phyloP scores from a whole-genome alignment of 2,329 filamentous ascomycete genomes.

The Arthrobotrys megalospora region DNA sequence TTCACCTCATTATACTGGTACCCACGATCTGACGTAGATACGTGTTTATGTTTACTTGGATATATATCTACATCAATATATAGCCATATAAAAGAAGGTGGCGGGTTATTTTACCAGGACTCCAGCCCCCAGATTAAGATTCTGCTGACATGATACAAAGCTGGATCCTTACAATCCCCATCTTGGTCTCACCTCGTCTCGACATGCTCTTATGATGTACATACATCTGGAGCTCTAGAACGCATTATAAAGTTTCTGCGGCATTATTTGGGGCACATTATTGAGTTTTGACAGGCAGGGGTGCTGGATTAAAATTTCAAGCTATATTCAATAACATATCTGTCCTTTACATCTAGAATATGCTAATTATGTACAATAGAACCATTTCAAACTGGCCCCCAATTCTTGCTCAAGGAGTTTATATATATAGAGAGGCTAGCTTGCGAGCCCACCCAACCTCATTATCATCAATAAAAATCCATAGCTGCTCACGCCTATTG shows the following conservation, averaged over 20 bases:
- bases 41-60: too few relatives aligned
- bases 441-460: too few relatives aligned
- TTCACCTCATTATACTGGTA: too few relatives aligned
- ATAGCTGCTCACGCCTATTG: slow-evolving; percentile 12
- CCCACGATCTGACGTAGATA: too few relatives aligned
- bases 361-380: not conserved
- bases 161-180: not conserved
- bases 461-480: not conserved
- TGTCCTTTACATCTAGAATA: not conserved
- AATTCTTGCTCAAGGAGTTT: not conserved
- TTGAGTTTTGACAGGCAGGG: not conserved
- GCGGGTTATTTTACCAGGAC: too few relatives aligned
- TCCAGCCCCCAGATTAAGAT: too few relatives aligned
- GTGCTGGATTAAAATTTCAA: not conserved
- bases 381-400: not conserved
- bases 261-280: not conserved
- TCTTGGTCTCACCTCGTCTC: slow-evolving; percentile 5
- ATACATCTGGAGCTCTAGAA: not conserved
- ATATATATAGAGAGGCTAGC: too few relatives aligned
- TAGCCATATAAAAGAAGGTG: too few relatives aligned
- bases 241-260: too few relatives aligned
- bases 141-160: too few relatives aligned
- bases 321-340: slow-evolving; percentile 3
- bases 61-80: too few relatives aligned
- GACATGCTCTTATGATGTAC: not conserved